Conservation (phyloP, 768 basidiomycete species). For the Suillus plorans region DNA sequence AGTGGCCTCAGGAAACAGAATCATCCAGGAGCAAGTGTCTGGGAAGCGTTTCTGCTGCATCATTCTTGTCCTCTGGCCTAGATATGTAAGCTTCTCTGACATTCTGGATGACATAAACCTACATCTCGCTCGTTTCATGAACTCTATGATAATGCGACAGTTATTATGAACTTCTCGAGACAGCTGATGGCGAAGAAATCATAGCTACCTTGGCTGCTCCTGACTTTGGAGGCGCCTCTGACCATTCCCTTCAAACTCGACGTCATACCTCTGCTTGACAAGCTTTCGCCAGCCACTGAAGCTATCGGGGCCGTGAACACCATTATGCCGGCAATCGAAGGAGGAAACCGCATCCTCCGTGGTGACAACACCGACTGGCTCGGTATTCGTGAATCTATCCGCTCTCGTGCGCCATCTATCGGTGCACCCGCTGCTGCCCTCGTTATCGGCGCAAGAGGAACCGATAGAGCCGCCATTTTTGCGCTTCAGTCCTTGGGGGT, state of each 20-base stretch:
- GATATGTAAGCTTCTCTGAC: too few species aligned
- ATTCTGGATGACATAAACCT: too few species aligned
- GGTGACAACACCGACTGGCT: slow-evolving; percentile 98
- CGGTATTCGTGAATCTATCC: slow-evolving; percentile 69
- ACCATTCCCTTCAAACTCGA: slow-evolving; percentile 96
- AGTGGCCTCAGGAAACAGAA: too few species aligned
- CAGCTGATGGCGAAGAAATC: slow-evolving; percentile 59
- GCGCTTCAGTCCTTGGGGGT: slow-evolving; percentile 73
- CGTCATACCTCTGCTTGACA: slow-evolving; percentile 80
- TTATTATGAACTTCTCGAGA: slow-evolving; percentile 63
- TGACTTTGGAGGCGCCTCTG: slow-evolving; percentile 92
- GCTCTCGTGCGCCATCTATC: slow-evolving; percentile 38
- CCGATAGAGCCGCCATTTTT: slow-evolving; percentile 91
- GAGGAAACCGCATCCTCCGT: slow-evolving; percentile 49
- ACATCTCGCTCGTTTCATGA: too few species aligned
- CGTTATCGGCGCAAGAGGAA: slow-evolving; percentile 95
- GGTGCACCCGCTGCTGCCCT: slow-evolving; percentile 51
- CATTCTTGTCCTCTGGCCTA: neutral
- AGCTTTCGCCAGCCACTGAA: slow-evolving; percentile 75
- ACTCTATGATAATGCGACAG: neutral
- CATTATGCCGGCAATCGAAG: slow-evolving; percentile 54
- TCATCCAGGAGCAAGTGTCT: too few species aligned
- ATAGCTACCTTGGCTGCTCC: slow-evolving; percentile 58
- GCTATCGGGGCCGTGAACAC: slow-evolving; percentile 96
- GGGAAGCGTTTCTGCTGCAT: neutral